A percentile compares a stretch with the other conserved stretches of the same genome.
These are phyloP conservation scores for Trypanosoma mega DNA, from an alignment of 208 protist genomes.

Conservation along the genomic window DNA sequence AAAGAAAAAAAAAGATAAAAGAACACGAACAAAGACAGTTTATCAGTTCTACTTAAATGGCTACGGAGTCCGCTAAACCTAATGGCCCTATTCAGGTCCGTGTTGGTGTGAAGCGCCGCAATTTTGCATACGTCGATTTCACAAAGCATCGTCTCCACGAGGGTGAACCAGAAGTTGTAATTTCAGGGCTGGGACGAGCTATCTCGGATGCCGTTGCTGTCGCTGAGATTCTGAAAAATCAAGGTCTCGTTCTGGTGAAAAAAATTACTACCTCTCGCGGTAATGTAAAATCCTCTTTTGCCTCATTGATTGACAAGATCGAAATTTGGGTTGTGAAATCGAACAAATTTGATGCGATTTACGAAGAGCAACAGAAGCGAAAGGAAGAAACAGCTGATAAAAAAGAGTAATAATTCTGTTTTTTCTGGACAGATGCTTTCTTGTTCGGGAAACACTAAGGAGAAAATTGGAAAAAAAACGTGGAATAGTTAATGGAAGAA, in stretches of 20 bases:
- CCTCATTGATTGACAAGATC: constrained; percentile 64
- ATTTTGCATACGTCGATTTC: constrained; percentile 83
- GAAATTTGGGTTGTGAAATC: constrained; percentile 78
- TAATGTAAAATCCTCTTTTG: constrained; percentile 50
- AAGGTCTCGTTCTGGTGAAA: constrained; percentile 77
- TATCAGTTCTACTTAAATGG: constrained; percentile 15
- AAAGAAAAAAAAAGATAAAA: too few species aligned
- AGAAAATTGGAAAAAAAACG: constrained; percentile 10
- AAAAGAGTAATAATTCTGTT: constrained; percentile 14
- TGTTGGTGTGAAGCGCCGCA: constrained; percentile 74
- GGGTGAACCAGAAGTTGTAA: constrained; percentile 56
- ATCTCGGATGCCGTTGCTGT: constrained; percentile 88
- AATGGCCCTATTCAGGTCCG: constrained; percentile 59
- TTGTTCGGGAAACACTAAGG: too few species aligned
- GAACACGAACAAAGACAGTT: too few species aligned
- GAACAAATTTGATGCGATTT: constrained; percentile 73
- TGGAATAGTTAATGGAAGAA: too few species aligned
- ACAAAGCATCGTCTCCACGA: constrained; percentile 83
- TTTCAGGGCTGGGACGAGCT: constrained; percentile 80
- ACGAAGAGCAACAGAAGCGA: constrained; percentile 76
- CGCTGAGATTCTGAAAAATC: constrained; percentile 85
- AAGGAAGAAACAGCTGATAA: constrained; percentile 20
- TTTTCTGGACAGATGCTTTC: not conserved
- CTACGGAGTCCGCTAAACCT: constrained; percentile 12
- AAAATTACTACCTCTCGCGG: constrained; percentile 81